Conservation (phyloP, 208 protist species). For the Strigomonas culicis region DNA sequence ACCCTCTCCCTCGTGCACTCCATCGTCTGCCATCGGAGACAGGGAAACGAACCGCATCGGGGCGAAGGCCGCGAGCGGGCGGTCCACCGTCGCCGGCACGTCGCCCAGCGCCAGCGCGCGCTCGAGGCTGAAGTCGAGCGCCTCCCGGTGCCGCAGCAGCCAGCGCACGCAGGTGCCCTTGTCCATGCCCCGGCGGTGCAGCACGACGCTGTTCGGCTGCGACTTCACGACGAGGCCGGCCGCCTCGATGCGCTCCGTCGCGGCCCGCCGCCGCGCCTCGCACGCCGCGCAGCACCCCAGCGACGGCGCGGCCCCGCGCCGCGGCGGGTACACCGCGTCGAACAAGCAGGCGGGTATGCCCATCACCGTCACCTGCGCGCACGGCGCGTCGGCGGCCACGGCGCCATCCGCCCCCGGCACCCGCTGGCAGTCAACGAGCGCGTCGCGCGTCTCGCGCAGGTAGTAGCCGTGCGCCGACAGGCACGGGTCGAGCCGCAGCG, state of each 20-base stretch:
- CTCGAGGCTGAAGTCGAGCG: conserved; percentile 23
- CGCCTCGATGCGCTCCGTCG: conserved; percentile 13
- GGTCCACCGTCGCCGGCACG: conserved; percentile 44
- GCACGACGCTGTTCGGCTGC: conserved; percentile 61
- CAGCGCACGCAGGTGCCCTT: conserved; percentile 49
- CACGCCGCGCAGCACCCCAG: conserved; percentile 30
- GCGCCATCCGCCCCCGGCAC: conserved; percentile 26
- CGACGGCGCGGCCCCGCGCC: not conserved
- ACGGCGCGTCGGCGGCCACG: conserved; percentile 5
- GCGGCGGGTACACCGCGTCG: conserved; percentile 25
- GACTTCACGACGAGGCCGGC: conserved; percentile 34
- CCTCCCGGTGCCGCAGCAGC: conserved; percentile 18
- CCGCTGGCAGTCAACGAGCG: conserved; percentile 38
- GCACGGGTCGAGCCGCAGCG: conserved; percentile 7
- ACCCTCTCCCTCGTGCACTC: not conserved
- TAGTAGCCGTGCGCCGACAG: conserved; percentile 31
- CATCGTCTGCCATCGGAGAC: conserved; percentile 19
- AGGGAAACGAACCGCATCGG: conserved; percentile 58
- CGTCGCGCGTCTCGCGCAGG: conserved; percentile 37
- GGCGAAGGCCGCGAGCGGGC: conserved; percentile 33
- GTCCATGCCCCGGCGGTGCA: conserved; percentile 34
- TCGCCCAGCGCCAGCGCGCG: conserved; percentile 46
- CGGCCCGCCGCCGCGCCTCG: conserved; percentile 13
- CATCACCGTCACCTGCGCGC: conserved; percentile 47
- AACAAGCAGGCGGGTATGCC: conserved; percentile 46